phyloP scores from a whole-genome alignment of 2,329 filamentous ascomycete species.

The Rutstroemia sp. region DNA sequence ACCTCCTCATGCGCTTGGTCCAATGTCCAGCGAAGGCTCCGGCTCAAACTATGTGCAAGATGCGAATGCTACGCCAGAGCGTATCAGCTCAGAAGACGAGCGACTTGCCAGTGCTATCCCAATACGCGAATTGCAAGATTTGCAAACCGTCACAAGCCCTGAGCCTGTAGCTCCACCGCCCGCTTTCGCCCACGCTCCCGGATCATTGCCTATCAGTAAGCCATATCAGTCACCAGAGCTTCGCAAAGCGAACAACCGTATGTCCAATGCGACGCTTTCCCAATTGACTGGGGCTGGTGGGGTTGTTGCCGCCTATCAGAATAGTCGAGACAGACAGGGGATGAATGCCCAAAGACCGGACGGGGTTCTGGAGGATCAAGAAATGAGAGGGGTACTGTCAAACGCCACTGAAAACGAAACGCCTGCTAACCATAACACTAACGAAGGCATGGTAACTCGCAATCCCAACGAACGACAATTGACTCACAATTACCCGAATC shows the following conservation, averaged over 20 bases:
- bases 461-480: constrained; percentile 10
- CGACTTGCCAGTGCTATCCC: constrained; percentile 32
- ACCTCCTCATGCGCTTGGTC: constrained; percentile 21
- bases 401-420: constrained; percentile 28
- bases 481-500: constrained; percentile 7
- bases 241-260: constrained; percentile 71
- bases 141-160: constrained; percentile 51
- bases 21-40: constrained; percentile 20
- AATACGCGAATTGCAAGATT: constrained; percentile 44
- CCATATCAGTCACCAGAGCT: constrained; percentile 72
- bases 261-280: constrained; percentile 73
- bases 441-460: constrained; percentile 30
- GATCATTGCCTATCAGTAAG: constrained; percentile 59
- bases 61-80: constrained; percentile 42
- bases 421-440: constrained; percentile 29
- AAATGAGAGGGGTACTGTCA: constrained; percentile 33
- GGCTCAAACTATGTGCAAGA: constrained; percentile 37
- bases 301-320: constrained; percentile 36
- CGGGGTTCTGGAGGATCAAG: constrained; percentile 27
- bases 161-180: constrained; percentile 74
- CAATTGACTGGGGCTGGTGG: constrained; percentile 69
- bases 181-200: constrained; percentile 68
- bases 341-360: constrained; percentile 14
- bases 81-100: constrained; percentile 52
- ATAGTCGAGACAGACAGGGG: constrained; percentile 23